Evolutionary conservation across 768 basidiomycete genomes (phyloP).

Genomic region (Phallus indusiatus): DNA sequence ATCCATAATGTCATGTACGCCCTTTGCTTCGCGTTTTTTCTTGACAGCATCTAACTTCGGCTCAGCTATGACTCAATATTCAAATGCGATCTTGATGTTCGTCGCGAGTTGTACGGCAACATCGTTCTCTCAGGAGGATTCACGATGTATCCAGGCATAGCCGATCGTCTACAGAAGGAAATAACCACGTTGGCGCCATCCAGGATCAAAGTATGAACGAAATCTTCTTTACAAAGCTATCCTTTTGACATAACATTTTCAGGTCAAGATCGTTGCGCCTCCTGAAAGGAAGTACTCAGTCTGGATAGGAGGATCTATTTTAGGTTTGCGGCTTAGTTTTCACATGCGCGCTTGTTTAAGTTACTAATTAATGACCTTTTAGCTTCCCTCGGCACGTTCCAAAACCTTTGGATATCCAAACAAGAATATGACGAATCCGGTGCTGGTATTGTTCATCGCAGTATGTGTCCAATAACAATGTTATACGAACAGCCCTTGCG

Average conservation of each 20-base stretch:
- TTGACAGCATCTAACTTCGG: no score
- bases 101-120: no score
- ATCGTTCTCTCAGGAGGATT: conserved; percentile 25
- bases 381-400: conserved; percentile 56
- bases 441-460: conserved; percentile 43
- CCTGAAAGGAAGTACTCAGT: conserved; percentile 66
- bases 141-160: no score
- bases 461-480: conserved; percentile 11
- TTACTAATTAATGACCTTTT: conserved; percentile 14
- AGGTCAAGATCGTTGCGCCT: conserved; percentile 57
- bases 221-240: no score
- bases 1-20: conserved; percentile 77
- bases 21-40: neutral
- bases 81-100: conserved; percentile 27
- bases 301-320: conserved; percentile 44
- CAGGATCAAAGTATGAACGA: no score
- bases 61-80: no score
- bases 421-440: conserved; percentile 53
- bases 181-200: conserved; percentile 17
- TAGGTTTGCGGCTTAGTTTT: conserved; percentile 16
- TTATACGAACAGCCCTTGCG: neutral
- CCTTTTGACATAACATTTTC: neutral
- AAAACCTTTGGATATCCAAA: conserved; percentile 57
- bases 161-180: conserved; percentile 11
- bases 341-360: neutral